Base-by-base conservation (phyloP, 83 land plant species). In the Thuja plicata region DNA sequence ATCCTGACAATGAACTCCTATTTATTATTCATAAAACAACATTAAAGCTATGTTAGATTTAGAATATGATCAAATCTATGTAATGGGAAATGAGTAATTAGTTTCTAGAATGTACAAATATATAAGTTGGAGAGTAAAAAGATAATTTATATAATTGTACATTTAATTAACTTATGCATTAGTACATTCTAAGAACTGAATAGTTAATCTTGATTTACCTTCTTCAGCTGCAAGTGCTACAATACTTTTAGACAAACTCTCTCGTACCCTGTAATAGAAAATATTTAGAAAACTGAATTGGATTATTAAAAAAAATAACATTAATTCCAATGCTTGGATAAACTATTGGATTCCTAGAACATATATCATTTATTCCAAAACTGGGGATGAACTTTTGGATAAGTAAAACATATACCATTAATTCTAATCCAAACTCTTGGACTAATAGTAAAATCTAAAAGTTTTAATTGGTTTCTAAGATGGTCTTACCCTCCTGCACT, bases 401-500 rank as follows among this genome's bases (percentile, higher is more conserved):
- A 24, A 54, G 17, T 15, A 54, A 12, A 54, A 15, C 19, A 15
- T 15, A 54, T 54, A 3, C 35, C 8, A 43, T 43, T 1, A 43
- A 45, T 12, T 32, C 3, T 10, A 45, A 8, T 1, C 0, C 4
- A 78, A 48, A 41, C 45, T 4, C 1, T 76, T 9, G 7, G 55
- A 37, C 38, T 16, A 13, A 37, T 55, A 7, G 8, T 12, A n/a
- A 54, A 41, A 79, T 54, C 3, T 54, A 11, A 37, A 40, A 16
- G 16, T 27, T 38, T 17, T 37, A 0, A 5, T 11, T n/a, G 74
- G n/a, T 70, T n/a, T 70, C 32, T n/a, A 0, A 70, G 21, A 50
- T 37, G 37, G 35, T 90, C 8, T 91, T 93, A 93, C 96, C 96
- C 92, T 88, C 92, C 95, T 11, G 93, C 89, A 78, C 95, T 95